These are phyloP conservation scores for Trypanosoma brucei DNA, from an alignment of 208 protist species.

Conservation along the genomic window DNA sequence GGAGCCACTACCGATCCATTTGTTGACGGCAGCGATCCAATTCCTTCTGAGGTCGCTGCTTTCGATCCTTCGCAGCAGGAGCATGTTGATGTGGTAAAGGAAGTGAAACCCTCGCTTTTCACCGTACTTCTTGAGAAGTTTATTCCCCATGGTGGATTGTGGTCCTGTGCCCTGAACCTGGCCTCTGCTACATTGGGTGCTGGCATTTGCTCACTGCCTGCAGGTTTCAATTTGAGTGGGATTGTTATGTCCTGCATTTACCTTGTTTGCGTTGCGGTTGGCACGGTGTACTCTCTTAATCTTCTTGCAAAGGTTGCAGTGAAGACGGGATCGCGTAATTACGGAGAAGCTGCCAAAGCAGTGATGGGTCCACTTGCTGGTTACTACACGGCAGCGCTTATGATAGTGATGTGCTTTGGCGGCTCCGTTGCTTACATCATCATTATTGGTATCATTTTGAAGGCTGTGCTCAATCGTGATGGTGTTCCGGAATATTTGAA, in stretches of 20 bases:
- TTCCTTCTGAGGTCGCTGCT: too few relatives aligned
- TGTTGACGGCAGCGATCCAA: too few relatives aligned
- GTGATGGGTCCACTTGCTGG: constrained; percentile 20
- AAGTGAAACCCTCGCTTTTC: background rate
- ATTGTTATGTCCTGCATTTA: constrained; percentile 31
- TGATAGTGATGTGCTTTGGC: constrained; percentile 30
- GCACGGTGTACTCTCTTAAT: constrained; percentile 34
- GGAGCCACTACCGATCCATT: too few relatives aligned
- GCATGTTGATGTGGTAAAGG: background rate
- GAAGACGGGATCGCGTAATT: constrained; percentile 32
- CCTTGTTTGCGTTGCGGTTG: constrained; percentile 34
- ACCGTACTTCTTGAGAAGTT: background rate
- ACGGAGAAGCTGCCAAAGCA: constrained; percentile 33
- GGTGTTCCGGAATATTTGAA: constrained; percentile 14
- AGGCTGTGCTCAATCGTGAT: constrained; percentile 2
- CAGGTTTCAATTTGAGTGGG: constrained; percentile 33
- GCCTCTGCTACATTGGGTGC: constrained; percentile 54
- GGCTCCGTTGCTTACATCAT: constrained; percentile 26
- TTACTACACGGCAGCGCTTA: constrained; percentile 18
- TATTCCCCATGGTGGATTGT: background rate
- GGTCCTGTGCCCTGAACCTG: constrained; percentile 33
- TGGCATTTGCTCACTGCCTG: constrained; percentile 42
- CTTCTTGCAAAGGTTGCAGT: constrained; percentile 32
- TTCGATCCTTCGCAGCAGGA: too few relatives aligned
- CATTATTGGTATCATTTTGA: constrained; percentile 20